A percentile compares a stretch with the other conserved stretches of the same genome.
Conservation (phyloP, 2,329 filamentous ascomycete genomes). For the Botrytis porri region DNA sequence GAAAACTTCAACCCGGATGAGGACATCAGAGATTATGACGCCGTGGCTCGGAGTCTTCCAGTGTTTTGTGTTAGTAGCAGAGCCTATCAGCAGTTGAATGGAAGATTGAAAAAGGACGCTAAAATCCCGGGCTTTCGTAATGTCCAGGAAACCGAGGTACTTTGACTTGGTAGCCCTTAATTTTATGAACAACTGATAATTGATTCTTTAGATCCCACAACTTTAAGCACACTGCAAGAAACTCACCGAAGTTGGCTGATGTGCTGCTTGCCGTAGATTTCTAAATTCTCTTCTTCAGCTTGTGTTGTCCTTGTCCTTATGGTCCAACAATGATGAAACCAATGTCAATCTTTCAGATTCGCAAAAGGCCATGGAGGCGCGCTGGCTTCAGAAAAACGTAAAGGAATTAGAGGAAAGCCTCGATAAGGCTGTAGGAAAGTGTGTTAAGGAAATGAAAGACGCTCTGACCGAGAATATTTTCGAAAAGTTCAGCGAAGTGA, state of each 20-base stretch:
- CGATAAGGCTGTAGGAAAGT: slow-evolving; percentile 41
- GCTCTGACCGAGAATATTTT: slow-evolving; percentile 47
- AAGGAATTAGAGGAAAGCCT: slow-evolving; percentile 43
- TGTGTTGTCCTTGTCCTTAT: slow-evolving; percentile 51
- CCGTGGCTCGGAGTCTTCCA: slow-evolving; percentile 53
- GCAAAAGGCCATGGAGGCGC: slow-evolving; percentile 41
- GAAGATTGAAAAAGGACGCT: slow-evolving; percentile 51
- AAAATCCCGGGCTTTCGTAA: slow-evolving; percentile 51
- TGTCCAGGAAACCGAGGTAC: slow-evolving; percentile 51
- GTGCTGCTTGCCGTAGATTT: slow-evolving; percentile 47
- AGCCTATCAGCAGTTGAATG: slow-evolving; percentile 61
- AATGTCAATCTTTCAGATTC: slow-evolving; percentile 42
- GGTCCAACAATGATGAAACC: slow-evolving; percentile 46
- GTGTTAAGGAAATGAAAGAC: slow-evolving; percentile 41
- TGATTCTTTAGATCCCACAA: slow-evolving; percentile 25
- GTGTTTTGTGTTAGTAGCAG: slow-evolving; percentile 64
- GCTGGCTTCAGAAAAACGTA: slow-evolving; percentile 42
- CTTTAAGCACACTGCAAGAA: slow-evolving; percentile 51
- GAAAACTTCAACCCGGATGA: slow-evolving; percentile 52
- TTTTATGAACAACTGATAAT: not conserved
- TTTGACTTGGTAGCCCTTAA: not conserved
- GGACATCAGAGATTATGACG: slow-evolving; percentile 56
- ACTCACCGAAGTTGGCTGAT: slow-evolving; percentile 51
- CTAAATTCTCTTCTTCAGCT: slow-evolving; percentile 51
- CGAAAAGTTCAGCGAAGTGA: slow-evolving; percentile 43